Percentiles rank a stretch among this genome's conserved stretches.
Evolutionary conservation across 805 yeast genomes (phyloP).

Genomic region (Debaryomyces castellii): DNA sequence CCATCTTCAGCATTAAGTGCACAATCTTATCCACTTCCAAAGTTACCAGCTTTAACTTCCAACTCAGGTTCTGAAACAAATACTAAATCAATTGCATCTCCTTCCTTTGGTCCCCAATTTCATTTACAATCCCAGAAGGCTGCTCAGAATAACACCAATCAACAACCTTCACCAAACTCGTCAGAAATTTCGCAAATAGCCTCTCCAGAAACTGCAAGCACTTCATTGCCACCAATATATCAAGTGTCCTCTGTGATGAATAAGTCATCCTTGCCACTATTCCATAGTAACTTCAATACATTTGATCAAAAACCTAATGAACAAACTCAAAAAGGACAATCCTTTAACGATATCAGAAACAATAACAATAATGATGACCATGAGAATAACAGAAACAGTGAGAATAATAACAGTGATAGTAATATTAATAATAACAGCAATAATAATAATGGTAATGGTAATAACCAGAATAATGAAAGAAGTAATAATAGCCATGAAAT

Average conservation of each 20-base stretch:
- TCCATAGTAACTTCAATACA: slow-evolving; percentile 16
- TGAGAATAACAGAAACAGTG: slow-evolving; percentile 6
- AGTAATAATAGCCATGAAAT: slow-evolving; percentile 24
- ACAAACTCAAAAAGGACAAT: not conserved
- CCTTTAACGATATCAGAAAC: slow-evolving; percentile 1
- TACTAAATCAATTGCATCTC: slow-evolving; percentile 30
- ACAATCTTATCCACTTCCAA: slow-evolving; percentile 30
- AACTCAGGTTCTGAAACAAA: slow-evolving; percentile 5
- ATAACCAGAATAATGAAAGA: slow-evolving; percentile 6
- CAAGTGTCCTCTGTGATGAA: slow-evolving; percentile 17
- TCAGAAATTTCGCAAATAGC: slow-evolving; percentile 25
- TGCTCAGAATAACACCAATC: not conserved
- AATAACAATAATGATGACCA: slow-evolving; percentile 4
- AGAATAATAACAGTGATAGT: slow-evolving; percentile 1
- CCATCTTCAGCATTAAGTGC: slow-evolving; percentile 37
- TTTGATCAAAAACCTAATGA: slow-evolving; percentile 5
- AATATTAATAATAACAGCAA: slow-evolving; percentile 9
- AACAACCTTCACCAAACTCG: slow-evolving; percentile 9
- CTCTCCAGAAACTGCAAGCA: slow-evolving; percentile 12
- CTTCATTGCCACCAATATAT: slow-evolving; percentile 26
- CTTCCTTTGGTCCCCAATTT: slow-evolving; percentile 48
- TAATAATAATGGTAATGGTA: slow-evolving; percentile 11
- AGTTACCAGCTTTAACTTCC: slow-evolving; percentile 32
- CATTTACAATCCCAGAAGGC: slow-evolving; percentile 16
- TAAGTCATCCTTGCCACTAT: slow-evolving; percentile 26